Evolutionary conservation across 768 basidiomycete species (phyloP).

Genomic region (Scleroderma citrinum): DNA sequence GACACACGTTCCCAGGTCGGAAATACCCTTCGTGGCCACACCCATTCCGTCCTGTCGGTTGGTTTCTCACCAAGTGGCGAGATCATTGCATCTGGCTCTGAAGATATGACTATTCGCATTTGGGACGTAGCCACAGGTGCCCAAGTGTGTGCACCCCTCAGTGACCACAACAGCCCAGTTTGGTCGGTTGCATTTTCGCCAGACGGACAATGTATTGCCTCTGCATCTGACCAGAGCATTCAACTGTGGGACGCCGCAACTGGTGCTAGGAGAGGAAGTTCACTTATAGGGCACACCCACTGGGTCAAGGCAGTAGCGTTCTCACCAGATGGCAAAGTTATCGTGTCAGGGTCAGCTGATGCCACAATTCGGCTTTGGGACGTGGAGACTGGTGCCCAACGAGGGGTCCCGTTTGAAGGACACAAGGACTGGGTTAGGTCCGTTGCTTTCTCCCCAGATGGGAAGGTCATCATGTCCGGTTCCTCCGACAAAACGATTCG

Average conservation of each 20-base stretch:
- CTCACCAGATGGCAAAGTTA: constrained; percentile 10
- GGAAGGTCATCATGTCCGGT: constrained; percentile 11
- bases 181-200: constrained; percentile 33
- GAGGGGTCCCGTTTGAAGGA: neutral
- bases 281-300: neutral
- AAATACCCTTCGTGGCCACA: neutral
- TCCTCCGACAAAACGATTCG: neutral
- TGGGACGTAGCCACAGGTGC: constrained; percentile 23
- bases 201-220: constrained; percentile 10
- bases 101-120: constrained; percentile 6
- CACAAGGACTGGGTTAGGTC: neutral
- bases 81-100: constrained; percentile 6
- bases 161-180: constrained; percentile 9
- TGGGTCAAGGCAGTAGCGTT: neutral
- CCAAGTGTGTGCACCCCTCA: neutral
- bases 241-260: constrained; percentile 9
- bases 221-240: constrained; percentile 1
- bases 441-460: constrained; percentile 2
- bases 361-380: constrained; percentile 16
- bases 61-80: constrained; percentile 1
- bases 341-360: constrained; percentile 20
- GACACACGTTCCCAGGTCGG: neutral
- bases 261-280: neutral
- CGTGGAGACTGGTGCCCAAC: neutral
- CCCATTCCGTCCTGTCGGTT: neutral